Base-by-base conservation (phyloP, 2,329 filamentous ascomycete species). In the Fusarium algeriense region DNA sequence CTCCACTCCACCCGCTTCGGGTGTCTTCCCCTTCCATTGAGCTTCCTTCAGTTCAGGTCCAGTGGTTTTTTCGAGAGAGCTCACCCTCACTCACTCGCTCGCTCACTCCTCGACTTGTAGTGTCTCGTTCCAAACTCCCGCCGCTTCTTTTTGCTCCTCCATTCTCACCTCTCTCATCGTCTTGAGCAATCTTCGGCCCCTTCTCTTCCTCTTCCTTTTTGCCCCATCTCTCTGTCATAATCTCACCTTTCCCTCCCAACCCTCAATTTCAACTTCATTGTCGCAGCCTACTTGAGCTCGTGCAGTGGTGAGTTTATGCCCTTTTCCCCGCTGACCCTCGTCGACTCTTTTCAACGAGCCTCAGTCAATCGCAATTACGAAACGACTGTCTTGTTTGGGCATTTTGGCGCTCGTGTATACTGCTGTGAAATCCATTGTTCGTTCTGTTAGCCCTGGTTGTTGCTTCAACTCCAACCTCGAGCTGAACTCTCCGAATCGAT, bases 21-120 rank as follows among this genome's bases (percentile, higher is more conserved):
- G 30, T 44, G 62, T 73, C 73, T 73, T 75, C 71, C 73, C 73
- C 73, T 76, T 76, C 73, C 73, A 74, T 76, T 76, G 69, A 77
- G 75, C 75, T 76, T 76, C 75, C 49, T 50, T 68, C 64, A 64
- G 41, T 58, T 49, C 41, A 56, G 49, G 58, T 61, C 64, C 64
- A 67, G 64, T 67, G 64, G 72, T 73, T 76, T 77, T 76, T 77
- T 77, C 67, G 73, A 68, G 72, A 75, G 71, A 73, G 62, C 65
- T 68, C 68, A 60, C 62, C 64, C 69, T 67, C 67, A 66, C 56
- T 69, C 70, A 66, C 64, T 56, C 64, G 50, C 52, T 60, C 32
- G 38, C 44, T 67, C 64, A 64, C 64, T 71, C 71, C 60, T 52
- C 40, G 35, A 32, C 52, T 54, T 54, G 52, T 64, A 69, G 55